A percentile compares a stretch with the other conserved stretches of the same genome.
phyloP scores from a whole-genome alignment of 192 early-diverging fungal species.

The Lobosporangium transversale region DNA sequence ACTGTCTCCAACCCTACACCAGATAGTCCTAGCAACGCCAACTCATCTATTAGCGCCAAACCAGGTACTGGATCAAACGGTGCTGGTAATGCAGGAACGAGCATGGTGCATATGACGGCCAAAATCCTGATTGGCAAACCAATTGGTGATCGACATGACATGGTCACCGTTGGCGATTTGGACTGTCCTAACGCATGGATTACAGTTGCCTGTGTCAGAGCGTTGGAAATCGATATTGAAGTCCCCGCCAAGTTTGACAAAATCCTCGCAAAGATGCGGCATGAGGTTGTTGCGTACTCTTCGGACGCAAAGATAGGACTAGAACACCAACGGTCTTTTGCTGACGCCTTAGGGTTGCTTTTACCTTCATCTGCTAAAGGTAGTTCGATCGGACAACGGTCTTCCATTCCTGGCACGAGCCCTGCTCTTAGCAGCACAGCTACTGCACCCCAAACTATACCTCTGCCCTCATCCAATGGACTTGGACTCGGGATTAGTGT shows the following conservation, averaged over 20 bases:
- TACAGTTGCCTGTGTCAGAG: constrained; percentile 34
- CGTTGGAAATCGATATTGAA: constrained; percentile 24
- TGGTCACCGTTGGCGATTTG: constrained; percentile 52
- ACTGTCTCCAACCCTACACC: constrained; percentile 3
- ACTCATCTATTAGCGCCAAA: not conserved
- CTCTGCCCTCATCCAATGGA: constrained; percentile 10
- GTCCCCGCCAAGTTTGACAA: constrained; percentile 50
- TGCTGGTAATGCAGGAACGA: constrained; percentile 3
- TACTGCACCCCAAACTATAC: not conserved
- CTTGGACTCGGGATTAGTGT: too few relatives aligned
- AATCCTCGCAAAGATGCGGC: constrained; percentile 39
- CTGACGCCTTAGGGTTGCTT: constrained; percentile 22
- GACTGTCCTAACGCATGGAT: constrained; percentile 56
- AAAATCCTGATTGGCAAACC: constrained; percentile 53
- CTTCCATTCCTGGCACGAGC: not conserved
- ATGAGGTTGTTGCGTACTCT: constrained; percentile 35
- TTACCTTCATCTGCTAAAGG: constrained; percentile 6
- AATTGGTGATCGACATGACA: constrained; percentile 51
- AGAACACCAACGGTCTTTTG: constrained; percentile 29
- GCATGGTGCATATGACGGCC: constrained; percentile 35
- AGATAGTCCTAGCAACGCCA: not conserved
- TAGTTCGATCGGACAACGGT: constrained; percentile 6
- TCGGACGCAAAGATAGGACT: constrained; percentile 23
- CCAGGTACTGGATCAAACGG: not conserved
- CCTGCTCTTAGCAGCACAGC: not conserved